Evolutionary conservation across 192 early-diverging fungal genomes (phyloP), one percentile per base, ranked within the genome.

Genomic region (Thamnidium elegans): DNA sequence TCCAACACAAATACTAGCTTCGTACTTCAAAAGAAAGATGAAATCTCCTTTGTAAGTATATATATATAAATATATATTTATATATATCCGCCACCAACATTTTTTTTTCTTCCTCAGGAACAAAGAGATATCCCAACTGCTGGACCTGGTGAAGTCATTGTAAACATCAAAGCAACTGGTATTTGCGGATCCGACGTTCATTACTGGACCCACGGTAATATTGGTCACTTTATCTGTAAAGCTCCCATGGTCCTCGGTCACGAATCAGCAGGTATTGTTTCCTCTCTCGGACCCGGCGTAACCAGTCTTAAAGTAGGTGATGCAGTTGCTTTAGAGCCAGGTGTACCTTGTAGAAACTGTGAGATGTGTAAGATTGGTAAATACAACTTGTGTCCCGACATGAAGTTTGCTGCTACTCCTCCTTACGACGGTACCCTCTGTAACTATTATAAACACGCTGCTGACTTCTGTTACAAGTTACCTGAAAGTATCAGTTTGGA

Each of bases 161-260:
- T 79, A 0, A 71, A 75, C 53, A 50, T 79, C 32, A 71, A 79
- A 52, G 72, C 55, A 19, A 79, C 77, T 63, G 77, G 77, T 34
- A 79, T 79, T 52, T 79, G 77, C 44, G 77, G 77, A 17, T 70
- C 67, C 21, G 77, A 79, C 50, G 76, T 79, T n/a, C 77, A 79
- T 58, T 79, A 79, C 68, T 79, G 70, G 73, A 48, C 62, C 3
- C 62, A 78, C 31, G 78, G 78, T 11, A 58, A 59, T 23, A 71
- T 78, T 50, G 75, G 73, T 48, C 20, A 62, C 30, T 75, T 73
- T 45, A 50, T 70, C 17, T 39, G 74, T 13, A 66, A 70, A 17
- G 58, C 46, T n/a, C 72, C 72, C 14, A 69, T 80, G 65, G 68
- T 77, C n/a, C 58, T 80, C 15, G 79, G 79, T 9, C 79, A 80